Evolutionary conservation across 768 basidiomycete species (phyloP), one percentile per base, ranked within the genome.

Genomic region (Rhodosporidiobolus sp.): DNA sequence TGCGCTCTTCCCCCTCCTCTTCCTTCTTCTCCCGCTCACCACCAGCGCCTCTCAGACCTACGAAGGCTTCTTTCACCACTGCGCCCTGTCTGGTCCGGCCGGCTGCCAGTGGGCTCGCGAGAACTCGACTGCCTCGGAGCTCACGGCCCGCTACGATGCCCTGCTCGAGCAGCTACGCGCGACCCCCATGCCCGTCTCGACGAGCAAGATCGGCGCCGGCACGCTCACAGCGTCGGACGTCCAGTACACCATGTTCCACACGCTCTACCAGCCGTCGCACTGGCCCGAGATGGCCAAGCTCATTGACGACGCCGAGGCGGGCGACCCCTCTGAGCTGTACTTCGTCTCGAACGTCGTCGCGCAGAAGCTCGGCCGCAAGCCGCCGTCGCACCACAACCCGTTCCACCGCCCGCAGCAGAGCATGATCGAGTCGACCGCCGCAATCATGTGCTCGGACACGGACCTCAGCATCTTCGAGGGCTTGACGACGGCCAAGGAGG

Each of bases 371-470:
- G 56, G 45, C 19, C 45, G 60, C 28, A 48, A 60, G 43, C 46
- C 61, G 1, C 62, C 63, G 4, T 10, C 50, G 8, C 32, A 38
- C 12, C 45, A 72, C 30, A 72, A 70, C 58, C 63, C 70, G 7
- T 76, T 76, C 76, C 58, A 69, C 34, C 66, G 64, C 9, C 6
- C 59, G 26, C 59, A 64, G 66, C 35, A 49, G 28, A 38, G 38
- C 6, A 38, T 53, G 22, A 56, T 64, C 19, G 63, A 49, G 12
- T 53, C 64, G 22, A 43, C 63, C 0, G 68, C 62, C 19, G 70
- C 67, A 0, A 68, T 77, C 61, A 77, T 74, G 70, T 77, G 76
- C 68, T 46, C 54, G 16, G 76, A 77, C 45, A 73, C 76, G 14
- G 62, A 72, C 45, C 52, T 14, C 0, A 28, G 5, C 28, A 55